Conservation (phyloP, 345 rosid species). For the Boechera divaricarpa region DNA sequence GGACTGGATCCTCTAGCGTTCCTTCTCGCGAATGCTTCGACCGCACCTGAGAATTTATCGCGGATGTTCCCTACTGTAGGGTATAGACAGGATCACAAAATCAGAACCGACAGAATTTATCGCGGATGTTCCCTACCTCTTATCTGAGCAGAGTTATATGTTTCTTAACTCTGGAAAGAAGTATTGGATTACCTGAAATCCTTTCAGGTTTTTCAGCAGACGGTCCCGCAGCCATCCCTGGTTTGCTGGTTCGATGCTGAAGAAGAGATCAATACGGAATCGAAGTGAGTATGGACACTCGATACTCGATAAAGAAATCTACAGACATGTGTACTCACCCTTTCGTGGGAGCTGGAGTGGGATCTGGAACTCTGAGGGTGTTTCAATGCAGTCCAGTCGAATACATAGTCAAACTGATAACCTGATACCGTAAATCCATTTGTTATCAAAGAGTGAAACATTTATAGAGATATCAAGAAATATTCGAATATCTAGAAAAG, state of each 20-base stretch:
- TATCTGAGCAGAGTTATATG: background rate
- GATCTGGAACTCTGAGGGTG: conserved; percentile 77
- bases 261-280: conserved; percentile 32
- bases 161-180: background rate
- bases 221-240: conserved; percentile 56
- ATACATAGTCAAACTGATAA: conserved; percentile 83
- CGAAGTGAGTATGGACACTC: conserved; percentile 12
- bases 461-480: background rate
- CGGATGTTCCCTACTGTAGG: conserved; percentile 64
- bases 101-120: background rate
- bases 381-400: conserved; percentile 87
- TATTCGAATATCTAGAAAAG: background rate
- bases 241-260: conserved; percentile 58
- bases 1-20: conserved; percentile 57
- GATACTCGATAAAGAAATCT: background rate
- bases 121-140: background rate
- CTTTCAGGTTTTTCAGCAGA: conserved; percentile 67
- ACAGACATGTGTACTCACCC: conserved; percentile 51
- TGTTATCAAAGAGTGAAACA: background rate
- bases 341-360: conserved; percentile 69
- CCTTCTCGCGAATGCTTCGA: conserved; percentile 72
- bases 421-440: conserved; percentile 47
- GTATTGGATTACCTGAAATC: conserved; percentile 54
- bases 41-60: conserved; percentile 77
- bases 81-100: background rate